Conservation (phyloP, 768 basidiomycete genomes). For the Mycena latifolia region DNA sequence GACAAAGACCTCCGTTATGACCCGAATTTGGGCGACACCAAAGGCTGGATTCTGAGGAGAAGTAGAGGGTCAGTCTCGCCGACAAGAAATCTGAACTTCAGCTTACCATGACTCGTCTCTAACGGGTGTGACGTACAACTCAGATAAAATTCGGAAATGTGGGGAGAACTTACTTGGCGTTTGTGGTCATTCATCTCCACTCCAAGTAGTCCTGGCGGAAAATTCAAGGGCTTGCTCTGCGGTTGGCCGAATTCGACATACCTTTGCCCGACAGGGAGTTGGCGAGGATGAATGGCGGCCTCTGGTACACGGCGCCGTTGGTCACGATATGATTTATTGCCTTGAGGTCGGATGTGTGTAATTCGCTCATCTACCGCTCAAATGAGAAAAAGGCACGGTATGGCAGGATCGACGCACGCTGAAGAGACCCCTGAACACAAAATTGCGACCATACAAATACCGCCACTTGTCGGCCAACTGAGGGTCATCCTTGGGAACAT, state of each 20-base stretch:
- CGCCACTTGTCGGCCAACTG: slow-evolving; percentile 49
- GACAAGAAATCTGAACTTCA: too few relatives aligned
- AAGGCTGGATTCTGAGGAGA: too few relatives aligned
- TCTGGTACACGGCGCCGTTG: slow-evolving; percentile 12
- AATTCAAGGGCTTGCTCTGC: not conserved
- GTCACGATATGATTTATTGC: slow-evolving; percentile 25
- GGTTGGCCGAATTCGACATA: not conserved
- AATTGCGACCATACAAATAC: slow-evolving; percentile 49
- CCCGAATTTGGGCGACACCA: not conserved
- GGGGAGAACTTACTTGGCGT: slow-evolving; percentile 11
- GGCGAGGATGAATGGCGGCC: not conserved
- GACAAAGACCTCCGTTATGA: not conserved
- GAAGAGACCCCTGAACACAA: slow-evolving; percentile 45
- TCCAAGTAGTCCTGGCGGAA: slow-evolving; percentile 24
- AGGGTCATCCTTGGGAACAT: slow-evolving; percentile 38
- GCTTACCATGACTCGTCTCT: too few relatives aligned
- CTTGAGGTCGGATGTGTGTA: slow-evolving; percentile 30
- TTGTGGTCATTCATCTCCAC: slow-evolving; percentile 12
- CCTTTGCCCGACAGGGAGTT: slow-evolving; percentile 16
- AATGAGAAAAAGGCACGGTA: too few relatives aligned
- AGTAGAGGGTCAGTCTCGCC: too few relatives aligned
- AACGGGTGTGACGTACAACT: not conserved
- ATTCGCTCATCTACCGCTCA: not conserved
- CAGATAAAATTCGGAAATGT: not conserved
- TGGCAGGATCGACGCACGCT: not conserved